Base-by-base conservation (phyloP, 176 grass and related monocot species). In the Paspalum vaginatum region DNA sequence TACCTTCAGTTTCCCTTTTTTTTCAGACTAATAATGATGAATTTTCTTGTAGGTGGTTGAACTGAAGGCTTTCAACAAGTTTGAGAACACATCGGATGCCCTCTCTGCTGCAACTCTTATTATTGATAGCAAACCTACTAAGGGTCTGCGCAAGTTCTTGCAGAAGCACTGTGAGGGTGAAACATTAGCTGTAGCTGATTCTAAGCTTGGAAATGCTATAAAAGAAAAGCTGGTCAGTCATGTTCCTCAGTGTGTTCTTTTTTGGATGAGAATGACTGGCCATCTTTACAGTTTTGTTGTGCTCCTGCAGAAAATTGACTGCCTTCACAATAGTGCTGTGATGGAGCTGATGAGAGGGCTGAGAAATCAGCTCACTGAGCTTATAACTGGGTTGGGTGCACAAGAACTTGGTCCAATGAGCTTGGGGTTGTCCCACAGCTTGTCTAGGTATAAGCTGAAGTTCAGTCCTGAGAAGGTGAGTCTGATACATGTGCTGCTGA, bases 261-360 rank as follows among this genome's bases (percentile, higher is more conserved):
- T n/a, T 63, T 37, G 42, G 26, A n/a, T n/a, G 49, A 53, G 47
- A 67, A 65, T 58, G 32, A 8, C 11, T 27, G 12, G 5, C 45
- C 11, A 2, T 68, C 5, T 21, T 76, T 55, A 87, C n/a, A 68
- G 51, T 70, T 41, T 75, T 79, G 17, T 21, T 39, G 20, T 25
- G 25, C 2, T 72, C 79, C 63, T 85, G 65, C 76, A 98, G 90
- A 98, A 94, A 98, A 98, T 98, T 51, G 92, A 98, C 60, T 98
- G 95, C n/a, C 51, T 94, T 68, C 95, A 98, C 56, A 98, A 85
- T 48, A 87, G 70, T 89, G 86, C 88, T 80, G 88, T 94, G 41
- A 92, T 94, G 95, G 95, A 94, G 78, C 77, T 98, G 43, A 94
- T 98, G 95, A 94, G 95, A 71, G 95, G 92, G 50, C 75, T 94